Conservation (phyloP, 2,329 filamentous ascomycete species). For the Epichloe amarillans region DNA sequence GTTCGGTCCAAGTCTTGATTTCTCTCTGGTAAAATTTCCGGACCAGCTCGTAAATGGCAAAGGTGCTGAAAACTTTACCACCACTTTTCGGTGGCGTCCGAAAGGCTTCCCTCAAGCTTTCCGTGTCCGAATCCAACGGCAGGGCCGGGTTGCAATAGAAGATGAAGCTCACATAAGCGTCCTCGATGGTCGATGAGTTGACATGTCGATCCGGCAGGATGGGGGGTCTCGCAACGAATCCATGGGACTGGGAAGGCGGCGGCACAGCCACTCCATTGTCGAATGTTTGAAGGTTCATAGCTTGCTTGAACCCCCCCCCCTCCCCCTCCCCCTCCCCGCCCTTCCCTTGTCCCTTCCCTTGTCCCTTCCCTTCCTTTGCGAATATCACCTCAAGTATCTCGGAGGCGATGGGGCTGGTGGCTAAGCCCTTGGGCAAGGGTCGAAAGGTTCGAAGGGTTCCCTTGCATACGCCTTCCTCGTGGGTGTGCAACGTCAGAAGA, state of each 20-base stretch:
- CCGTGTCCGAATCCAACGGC: slow-evolving; percentile 49
- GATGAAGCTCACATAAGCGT: slow-evolving; percentile 75
- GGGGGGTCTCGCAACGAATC: slow-evolving; percentile 9
- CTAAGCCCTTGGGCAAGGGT: neutral
- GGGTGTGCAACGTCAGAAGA: neutral
- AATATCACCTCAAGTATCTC: neutral
- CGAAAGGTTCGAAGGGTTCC: neutral
- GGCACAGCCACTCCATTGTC: neutral
- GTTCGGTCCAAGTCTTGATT: slow-evolving; percentile 83
- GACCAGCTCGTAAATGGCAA: slow-evolving; percentile 64
- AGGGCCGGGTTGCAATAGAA: slow-evolving; percentile 84
- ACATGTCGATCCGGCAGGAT: slow-evolving; percentile 54
- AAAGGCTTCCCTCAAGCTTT: slow-evolving; percentile 62
- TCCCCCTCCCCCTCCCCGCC: too few species aligned
- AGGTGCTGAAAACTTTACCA: slow-evolving; percentile 74
- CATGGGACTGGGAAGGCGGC: neutral
- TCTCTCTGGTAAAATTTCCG: slow-evolving; percentile 66
- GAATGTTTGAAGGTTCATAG: neutral
- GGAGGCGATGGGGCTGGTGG: neutral
- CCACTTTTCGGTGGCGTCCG: slow-evolving; percentile 72
- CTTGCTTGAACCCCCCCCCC: neutral
- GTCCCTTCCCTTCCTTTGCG: neutral
- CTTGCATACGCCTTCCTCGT: neutral
- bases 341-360: too few species aligned
- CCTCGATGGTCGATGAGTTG: slow-evolving; percentile 57